Evolutionary conservation across 495 filamentous ascomycete genomes (phyloP), one percentile per base, ranked within the genome.

Genomic region (Pseudomonodictys pantanalensis): DNA sequence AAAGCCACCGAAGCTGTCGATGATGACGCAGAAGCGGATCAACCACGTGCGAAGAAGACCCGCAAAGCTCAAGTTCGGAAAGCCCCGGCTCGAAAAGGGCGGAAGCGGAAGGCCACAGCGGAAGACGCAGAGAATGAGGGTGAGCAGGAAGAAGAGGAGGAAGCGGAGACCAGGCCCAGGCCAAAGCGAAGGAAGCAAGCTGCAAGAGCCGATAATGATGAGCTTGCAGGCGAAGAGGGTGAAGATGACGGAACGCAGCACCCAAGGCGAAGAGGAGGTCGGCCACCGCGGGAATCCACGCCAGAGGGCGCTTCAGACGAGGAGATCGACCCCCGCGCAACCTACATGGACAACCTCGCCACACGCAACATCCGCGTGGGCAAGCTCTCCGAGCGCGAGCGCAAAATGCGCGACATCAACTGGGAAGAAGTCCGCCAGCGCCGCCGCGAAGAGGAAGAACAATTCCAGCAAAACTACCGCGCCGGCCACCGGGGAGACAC

Each of bases 291-390:
- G 33, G 77, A 83, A 64, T 70, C 75, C 8, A 95, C 89, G 0
- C 91, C 90, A 1, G 89, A 91, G 60, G 85, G 86, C 64, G 86
- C 89, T 0, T 91, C 96, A 69, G 68, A 75, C 8, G 77, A 85
- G 29, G 78, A 85, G 45, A 88, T 97, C 39, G 82, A 87, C 58
- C 79, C 83, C 5, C 78, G 78, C 3, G 79, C 81, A 1, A 78
- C 90, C 30, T 92, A 84, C 54, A 96, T 98, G 89, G 83, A 79
- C 11, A 90, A 95, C 35, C 73, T 98, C 3, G 88, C 85, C 22
- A 9, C 41, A 65, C 86, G 81, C 58, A 89, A 95, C 66, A 70
- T 86, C 24, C 79, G 81, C 23, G 88, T 86, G 7, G 93, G 93
- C 38, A 89, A 85, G 71, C 89, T 84, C 56, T 97, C 91, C 18